phyloP scores from a whole-genome alignment of 2,329 filamentous ascomycete species.

The Scedosporium apiospermum region DNA sequence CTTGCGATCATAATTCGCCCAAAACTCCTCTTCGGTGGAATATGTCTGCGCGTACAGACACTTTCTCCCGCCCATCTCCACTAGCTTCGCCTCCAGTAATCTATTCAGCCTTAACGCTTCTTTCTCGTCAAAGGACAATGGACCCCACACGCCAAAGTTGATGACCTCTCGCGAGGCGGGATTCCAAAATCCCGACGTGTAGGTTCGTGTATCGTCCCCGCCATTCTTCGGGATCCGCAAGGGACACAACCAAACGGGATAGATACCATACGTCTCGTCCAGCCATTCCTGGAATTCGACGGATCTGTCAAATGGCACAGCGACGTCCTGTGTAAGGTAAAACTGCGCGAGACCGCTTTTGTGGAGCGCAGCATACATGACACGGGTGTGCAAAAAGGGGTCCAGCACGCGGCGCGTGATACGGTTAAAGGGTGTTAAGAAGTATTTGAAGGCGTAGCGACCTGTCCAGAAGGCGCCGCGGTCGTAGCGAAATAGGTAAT shows the following conservation, averaged over 20 bases:
- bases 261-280: conserved; percentile 33
- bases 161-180: conserved; percentile 33
- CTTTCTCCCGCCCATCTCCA: conserved; percentile 54
- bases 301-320: conserved; percentile 33
- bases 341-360: conserved; percentile 48
- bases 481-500: conserved; percentile 66
- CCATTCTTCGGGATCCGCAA: conserved; percentile 32
- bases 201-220: neutral
- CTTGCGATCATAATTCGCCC: conserved; percentile 49
- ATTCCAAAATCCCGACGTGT: conserved; percentile 22
- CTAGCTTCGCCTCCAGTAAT: conserved; percentile 48
- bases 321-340: conserved; percentile 58
- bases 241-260: conserved; percentile 49
- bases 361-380: conserved; percentile 58
- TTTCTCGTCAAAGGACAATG: conserved; percentile 27
- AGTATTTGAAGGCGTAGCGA: conserved; percentile 53
- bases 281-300: conserved; percentile 39
- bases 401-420: conserved; percentile 53
- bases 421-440: conserved; percentile 54
- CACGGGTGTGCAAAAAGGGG: conserved; percentile 51
- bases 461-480: conserved; percentile 62
- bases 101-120: conserved; percentile 47
- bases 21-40: conserved; percentile 60
- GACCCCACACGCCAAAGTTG: conserved; percentile 57
- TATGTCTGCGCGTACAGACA: conserved; percentile 63